Base-by-base conservation (phyloP, 495 filamentous ascomycete species). In the Penicillium longicatenatum region DNA sequence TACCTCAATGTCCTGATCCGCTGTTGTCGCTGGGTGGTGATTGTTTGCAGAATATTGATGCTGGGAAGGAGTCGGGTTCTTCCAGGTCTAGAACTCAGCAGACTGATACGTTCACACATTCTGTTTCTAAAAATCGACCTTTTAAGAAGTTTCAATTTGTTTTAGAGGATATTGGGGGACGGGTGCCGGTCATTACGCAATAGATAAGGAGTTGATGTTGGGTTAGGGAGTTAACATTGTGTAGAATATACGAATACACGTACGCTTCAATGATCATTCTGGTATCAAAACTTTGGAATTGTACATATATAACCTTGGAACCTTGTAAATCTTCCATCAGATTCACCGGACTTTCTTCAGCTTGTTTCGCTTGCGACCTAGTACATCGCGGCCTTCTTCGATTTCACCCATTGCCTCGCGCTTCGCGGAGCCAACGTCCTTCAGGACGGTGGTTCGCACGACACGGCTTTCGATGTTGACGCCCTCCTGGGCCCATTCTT, bases 381-480 rank as follows among this genome's bases (percentile, higher is more conserved):
- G 52, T n/a, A 97, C 90, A 71, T 97, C 92, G 62, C 88, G 86
- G 5, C 89, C 87, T 75, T 98, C 93, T 62, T 96, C 94, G 69
- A 98, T 90, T 73, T 93, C 89, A 53, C 96, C 71, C 66, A 89
- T 62, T 3, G 92, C 95, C 71, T 95, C 89, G 49, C 93, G 80
- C 80, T 97, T 98, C 79, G 91, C 93, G 73, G 92, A 87, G 12
- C 90, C 87, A 12, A 99, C 93, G 43, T 89, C 74, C 81, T 96
- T 96, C 68, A 99, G 72, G 47, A 85, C 82, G 5, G 71, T 67
- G 49, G 92, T 91, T 50, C 89, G 80, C 22, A 94, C 79, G 26
- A 99, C 91, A 55, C 94, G 79, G 4, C 85, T 86, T 76, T 98
- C 92, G 39, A 99, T 72, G 68, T 89, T 97, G 17, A 98, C 93